Evolutionary conservation across 2,329 filamentous ascomycete species (phyloP).

Genomic region (Pestalotiopsis sp.): DNA sequence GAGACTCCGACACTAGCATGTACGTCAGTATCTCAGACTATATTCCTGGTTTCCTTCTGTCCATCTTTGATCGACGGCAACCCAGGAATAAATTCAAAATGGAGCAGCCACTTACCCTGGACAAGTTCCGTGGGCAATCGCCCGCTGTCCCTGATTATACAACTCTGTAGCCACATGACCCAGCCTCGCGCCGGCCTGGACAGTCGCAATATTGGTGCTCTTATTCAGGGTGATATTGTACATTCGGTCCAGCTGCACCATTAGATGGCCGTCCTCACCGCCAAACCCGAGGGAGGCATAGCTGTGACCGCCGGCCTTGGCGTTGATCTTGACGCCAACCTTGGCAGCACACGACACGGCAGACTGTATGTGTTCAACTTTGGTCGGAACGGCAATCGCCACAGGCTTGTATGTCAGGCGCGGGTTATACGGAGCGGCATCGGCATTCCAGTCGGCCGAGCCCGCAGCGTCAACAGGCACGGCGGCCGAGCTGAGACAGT

Average conservation of each 20-base stretch:
- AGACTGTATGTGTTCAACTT: constrained; percentile 40
- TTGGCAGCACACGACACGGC: constrained; percentile 44
- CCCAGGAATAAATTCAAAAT: not conserved
- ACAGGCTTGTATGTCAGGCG: constrained; percentile 33
- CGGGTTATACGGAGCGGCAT: constrained; percentile 29
- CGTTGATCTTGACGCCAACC: constrained; percentile 41
- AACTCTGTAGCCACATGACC: constrained; percentile 37
- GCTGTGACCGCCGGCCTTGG: constrained; percentile 49
- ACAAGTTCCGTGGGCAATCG: constrained; percentile 37
- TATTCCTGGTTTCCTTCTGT: too few species aligned
- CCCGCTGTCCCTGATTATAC: constrained; percentile 31
- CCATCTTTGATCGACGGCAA: not conserved
- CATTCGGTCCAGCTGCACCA: constrained; percentile 45
- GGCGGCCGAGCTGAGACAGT: constrained; percentile 25
- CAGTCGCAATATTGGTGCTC: constrained; percentile 38
- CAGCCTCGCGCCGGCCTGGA: constrained; percentile 43
- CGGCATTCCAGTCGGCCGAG: constrained; percentile 28
- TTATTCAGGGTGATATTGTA: constrained; percentile 39
- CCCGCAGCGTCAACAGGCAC: constrained; percentile 24
- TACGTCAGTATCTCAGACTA: not conserved
- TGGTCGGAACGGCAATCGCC: constrained; percentile 42
- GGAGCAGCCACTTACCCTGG: constrained; percentile 31
- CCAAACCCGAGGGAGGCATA: constrained; percentile 46
- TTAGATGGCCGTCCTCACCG: constrained; percentile 44
- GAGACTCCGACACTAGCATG: constrained; percentile 33